These are phyloP conservation scores for Calonectria naviculata DNA, from an alignment of 2,329 filamentous ascomycete genomes.

Conservation along the genomic window DNA sequence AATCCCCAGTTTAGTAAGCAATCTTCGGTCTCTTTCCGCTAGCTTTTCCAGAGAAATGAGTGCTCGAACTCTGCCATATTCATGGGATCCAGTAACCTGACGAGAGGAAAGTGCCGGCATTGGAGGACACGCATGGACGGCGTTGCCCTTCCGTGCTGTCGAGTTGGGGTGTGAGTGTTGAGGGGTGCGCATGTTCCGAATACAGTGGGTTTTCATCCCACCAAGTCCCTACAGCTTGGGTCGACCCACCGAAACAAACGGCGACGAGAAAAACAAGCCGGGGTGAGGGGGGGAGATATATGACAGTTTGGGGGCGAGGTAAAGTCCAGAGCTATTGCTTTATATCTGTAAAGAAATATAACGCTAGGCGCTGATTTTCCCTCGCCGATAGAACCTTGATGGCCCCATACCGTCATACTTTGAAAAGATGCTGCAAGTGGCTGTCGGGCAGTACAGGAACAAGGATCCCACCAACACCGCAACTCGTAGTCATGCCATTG, in stretches of 20 bases:
- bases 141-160: background rate
- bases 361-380: background rate
- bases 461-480: background rate
- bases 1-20: background rate
- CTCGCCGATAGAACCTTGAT: slow-evolving; percentile 9
- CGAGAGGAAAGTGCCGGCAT: background rate
- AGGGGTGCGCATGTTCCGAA: background rate
- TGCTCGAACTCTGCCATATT: background rate
- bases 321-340: background rate
- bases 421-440: background rate
- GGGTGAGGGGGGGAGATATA: background rate
- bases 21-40: background rate
- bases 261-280: background rate
- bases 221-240: background rate
- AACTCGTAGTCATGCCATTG: background rate
- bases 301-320: background rate
- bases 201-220: slow-evolving; percentile 8
- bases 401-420: background rate
- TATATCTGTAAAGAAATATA: slow-evolving; percentile 1
- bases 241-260: background rate
- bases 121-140: background rate
- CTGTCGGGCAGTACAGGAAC: background rate
- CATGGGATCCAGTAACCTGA: background rate
- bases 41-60: background rate
- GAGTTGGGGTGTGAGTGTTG: background rate